Conservation (phyloP, 257 asterid species). For the Fraxinus excelsior region DNA sequence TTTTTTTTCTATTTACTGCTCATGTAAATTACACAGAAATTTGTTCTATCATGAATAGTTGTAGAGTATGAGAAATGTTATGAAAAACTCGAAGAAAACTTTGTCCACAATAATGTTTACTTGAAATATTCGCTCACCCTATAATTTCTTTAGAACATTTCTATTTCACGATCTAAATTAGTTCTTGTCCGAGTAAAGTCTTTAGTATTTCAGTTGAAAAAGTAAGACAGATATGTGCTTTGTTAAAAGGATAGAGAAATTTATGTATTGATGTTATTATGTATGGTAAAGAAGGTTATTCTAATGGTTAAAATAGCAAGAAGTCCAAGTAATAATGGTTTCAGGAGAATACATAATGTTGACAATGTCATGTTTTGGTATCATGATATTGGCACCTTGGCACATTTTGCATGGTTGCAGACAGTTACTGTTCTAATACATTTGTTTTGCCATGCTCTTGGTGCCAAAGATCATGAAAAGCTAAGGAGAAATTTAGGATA, state of each 20-base stretch:
- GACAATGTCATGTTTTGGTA: background rate
- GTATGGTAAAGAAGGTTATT: background rate
- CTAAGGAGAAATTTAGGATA: background rate
- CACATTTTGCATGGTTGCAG: background rate
- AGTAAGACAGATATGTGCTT: background rate
- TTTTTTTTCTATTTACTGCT: constrained; percentile 11
- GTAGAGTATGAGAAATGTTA: background rate
- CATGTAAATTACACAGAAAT: background rate
- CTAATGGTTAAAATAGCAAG: background rate
- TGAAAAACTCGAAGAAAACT: background rate
- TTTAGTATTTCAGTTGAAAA: background rate
- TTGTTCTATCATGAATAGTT: background rate
- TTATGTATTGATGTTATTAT: background rate
- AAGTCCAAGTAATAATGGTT: background rate
- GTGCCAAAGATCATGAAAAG: background rate
- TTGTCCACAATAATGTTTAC: background rate
- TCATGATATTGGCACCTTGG: background rate
- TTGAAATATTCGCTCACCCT: background rate
- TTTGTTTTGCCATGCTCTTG: background rate
- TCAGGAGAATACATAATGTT: background rate
- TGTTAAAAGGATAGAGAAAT: background rate
- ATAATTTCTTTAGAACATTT: background rate
- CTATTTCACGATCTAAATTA: background rate
- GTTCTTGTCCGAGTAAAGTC: background rate
- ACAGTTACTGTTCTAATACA: background rate